These are phyloP conservation scores for Saksenaea oblongispora DNA, from an alignment of 371 early-diverging fungal species.

Conservation along the genomic window DNA sequence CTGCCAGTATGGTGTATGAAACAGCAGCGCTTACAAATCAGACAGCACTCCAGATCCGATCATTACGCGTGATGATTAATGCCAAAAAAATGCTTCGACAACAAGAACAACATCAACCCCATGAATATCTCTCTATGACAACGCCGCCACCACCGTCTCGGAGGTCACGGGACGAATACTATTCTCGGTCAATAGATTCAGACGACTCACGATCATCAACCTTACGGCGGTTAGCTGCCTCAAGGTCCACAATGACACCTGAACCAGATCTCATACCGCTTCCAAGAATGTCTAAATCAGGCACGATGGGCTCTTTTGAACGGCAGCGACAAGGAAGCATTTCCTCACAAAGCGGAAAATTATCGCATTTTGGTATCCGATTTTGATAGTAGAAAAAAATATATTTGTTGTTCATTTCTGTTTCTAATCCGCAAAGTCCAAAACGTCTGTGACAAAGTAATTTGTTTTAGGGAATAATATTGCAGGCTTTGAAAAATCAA, in stretches of 20 bases:
- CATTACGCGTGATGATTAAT: conserved; percentile 62
- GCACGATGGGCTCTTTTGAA: conserved; percentile 12
- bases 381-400: background rate
- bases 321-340: background rate
- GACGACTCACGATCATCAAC: conserved; percentile 2
- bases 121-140: conserved; percentile 3
- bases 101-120: conserved; percentile 45
- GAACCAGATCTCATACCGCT: conserved; percentile 1
- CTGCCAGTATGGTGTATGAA: conserved; percentile 72
- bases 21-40: conserved; percentile 61
- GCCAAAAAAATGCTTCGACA: conserved; percentile 63
- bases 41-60: conserved; percentile 65
- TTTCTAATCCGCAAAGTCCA: background rate
- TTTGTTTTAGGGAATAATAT: too few relatives aligned
- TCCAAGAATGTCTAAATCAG: conserved; percentile 21
- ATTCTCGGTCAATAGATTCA: conserved; percentile 2
- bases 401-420: background rate
- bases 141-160: background rate
- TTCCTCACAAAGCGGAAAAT: background rate
- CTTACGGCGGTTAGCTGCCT: conserved; percentile 9
- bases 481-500: too few relatives aligned
- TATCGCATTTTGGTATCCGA: background rate
- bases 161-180: background rate
- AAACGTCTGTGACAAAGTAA: too few relatives aligned
- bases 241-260: conserved; percentile 17